A percentile compares a stretch with the other conserved stretches of the same genome.
These are phyloP conservation scores for Venturia asperata DNA, from an alignment of 2,329 filamentous ascomycete species.

Conservation along the genomic window DNA sequence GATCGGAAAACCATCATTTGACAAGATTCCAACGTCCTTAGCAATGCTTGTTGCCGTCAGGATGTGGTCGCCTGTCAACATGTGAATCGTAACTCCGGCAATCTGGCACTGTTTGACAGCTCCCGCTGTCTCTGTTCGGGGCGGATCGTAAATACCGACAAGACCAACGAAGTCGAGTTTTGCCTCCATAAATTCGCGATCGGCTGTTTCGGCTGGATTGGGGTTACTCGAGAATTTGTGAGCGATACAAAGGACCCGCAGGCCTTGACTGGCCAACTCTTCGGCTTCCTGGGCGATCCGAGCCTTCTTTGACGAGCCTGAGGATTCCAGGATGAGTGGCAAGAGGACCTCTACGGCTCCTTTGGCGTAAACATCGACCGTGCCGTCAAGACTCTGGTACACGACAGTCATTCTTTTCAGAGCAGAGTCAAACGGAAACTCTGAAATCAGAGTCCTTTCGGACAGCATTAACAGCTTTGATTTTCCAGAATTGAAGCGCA, in stretches of 20 bases:
- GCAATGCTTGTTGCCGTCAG: conserved; percentile 42
- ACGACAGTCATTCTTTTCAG: conserved; percentile 73
- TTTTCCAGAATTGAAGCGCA: conserved; percentile 58
- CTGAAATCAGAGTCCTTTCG: conserved; percentile 41
- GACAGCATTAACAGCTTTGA: conserved; percentile 40
- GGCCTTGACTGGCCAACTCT: conserved; percentile 22
- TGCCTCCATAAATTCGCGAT: conserved; percentile 58
- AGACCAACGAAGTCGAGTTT: conserved; percentile 71
- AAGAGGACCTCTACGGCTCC: conserved; percentile 30
- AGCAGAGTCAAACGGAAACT: conserved; percentile 67
- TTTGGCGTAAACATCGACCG: conserved; percentile 38
- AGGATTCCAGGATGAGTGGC: conserved; percentile 3
- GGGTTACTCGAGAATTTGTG: not conserved
- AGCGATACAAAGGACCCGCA: conserved; percentile 21
- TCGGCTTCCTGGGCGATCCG: conserved; percentile 8
- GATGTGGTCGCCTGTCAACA: conserved; percentile 43
- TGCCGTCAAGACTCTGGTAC: conserved; percentile 55
- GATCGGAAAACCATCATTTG: conserved; percentile 28
- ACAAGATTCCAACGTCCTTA: conserved; percentile 41
- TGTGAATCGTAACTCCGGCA: conserved; percentile 44
- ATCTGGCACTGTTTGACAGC: conserved; percentile 40
- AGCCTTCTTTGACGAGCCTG: not conserved
- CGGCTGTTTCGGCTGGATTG: conserved; percentile 14
- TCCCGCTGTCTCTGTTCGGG: conserved; percentile 67
- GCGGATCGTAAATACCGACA: conserved; percentile 79